Evolutionary conservation across 495 filamentous ascomycete genomes (phyloP).

Genomic region (Cairneyella variabilis): DNA sequence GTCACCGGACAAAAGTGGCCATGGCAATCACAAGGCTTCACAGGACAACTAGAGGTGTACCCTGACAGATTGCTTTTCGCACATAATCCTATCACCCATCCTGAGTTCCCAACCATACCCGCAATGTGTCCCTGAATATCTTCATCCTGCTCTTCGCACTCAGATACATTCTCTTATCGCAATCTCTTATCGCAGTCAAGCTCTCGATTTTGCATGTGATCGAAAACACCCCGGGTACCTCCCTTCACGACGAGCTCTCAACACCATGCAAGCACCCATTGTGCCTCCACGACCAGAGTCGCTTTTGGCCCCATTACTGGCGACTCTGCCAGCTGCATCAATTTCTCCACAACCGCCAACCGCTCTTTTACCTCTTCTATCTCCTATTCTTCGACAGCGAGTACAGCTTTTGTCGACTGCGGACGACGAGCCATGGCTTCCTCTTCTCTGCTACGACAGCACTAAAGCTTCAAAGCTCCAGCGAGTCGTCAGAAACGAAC

Average conservation of each 20-base stretch:
- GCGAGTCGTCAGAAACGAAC: slow-evolving; percentile 58
- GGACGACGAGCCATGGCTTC: slow-evolving; percentile 76
- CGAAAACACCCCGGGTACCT: neutral
- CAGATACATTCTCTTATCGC: neutral
- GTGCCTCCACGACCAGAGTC: slow-evolving; percentile 58
- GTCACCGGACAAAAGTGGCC: too few relatives aligned
- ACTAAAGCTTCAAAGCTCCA: slow-evolving; percentile 64
- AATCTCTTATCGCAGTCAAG: neutral
- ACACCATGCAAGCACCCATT: slow-evolving; percentile 40
- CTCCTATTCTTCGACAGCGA: slow-evolving; percentile 87
- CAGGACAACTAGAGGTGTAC: too few relatives aligned
- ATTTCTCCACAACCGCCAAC: slow-evolving; percentile 73
- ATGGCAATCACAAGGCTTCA: too few relatives aligned
- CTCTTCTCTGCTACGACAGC: slow-evolving; percentile 80
- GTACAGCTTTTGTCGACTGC: slow-evolving; percentile 70
- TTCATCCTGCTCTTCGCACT: too few relatives aligned
- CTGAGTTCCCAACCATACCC: too few relatives aligned
- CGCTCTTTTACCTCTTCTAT: slow-evolving; percentile 74
- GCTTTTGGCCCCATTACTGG: slow-evolving; percentile 73
- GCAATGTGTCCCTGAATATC: too few relatives aligned
- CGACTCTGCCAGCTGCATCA: slow-evolving; percentile 80
- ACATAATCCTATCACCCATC: too few relatives aligned
- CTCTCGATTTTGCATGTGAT: slow-evolving; percentile 17
- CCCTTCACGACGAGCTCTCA: neutral
- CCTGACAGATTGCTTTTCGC: too few relatives aligned